Conservation (phyloP, 768 basidiomycete species). For the Erythrobasidium yunnanense region DNA sequence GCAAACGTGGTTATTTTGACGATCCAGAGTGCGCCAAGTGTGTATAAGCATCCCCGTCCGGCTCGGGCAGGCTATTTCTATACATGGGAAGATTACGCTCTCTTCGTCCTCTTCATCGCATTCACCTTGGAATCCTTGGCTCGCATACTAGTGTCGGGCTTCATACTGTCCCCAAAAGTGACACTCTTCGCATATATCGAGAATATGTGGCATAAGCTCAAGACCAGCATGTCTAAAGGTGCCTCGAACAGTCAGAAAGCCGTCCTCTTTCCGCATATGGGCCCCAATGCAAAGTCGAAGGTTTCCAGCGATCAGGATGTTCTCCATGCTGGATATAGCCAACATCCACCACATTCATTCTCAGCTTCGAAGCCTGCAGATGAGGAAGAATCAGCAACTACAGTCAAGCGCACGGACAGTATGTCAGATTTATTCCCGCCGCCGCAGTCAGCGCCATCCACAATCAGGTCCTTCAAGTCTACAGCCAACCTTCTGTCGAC, state of each 20-base stretch:
- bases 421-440: not conserved
- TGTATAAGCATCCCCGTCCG: constrained; percentile 43
- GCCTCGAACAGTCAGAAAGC: too few species aligned
- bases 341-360: too few species aligned
- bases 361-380: too few species aligned
- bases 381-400: too few species aligned
- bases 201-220: too few species aligned
- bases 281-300: too few species aligned
- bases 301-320: too few species aligned
- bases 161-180: constrained; percentile 56
- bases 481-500: not conserved
- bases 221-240: too few species aligned
- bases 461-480: constrained; percentile 1
- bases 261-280: too few species aligned
- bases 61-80: constrained; percentile 61
- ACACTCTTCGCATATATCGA: not conserved
- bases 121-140: constrained; percentile 82
- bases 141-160: constrained; percentile 77
- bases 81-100: constrained; percentile 72
- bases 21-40: constrained; percentile 59
- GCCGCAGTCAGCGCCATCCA: not conserved
- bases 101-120: constrained; percentile 71
- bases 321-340: too few species aligned
- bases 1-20: constrained; percentile 70
- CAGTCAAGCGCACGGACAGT: not conserved